These are phyloP conservation scores for Dothistroma septosporum DNA, from an alignment of 2,329 filamentous ascomycete genomes.

Conservation along the genomic window DNA sequence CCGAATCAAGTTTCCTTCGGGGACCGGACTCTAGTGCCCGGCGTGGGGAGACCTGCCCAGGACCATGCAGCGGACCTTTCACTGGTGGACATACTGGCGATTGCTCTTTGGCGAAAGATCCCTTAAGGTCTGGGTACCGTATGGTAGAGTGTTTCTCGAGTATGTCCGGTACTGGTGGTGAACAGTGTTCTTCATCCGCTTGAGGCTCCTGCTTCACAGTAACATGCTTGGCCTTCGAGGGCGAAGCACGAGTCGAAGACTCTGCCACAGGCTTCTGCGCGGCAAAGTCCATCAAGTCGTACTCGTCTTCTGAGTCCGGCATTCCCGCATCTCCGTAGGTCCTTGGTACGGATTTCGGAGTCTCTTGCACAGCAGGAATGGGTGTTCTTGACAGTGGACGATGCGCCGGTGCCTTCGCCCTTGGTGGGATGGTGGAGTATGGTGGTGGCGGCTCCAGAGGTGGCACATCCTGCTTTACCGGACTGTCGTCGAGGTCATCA, in stretches of 20 bases:
- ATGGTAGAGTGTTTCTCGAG: neutral
- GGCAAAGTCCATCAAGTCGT: slow-evolving; percentile 28
- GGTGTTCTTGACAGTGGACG: neutral
- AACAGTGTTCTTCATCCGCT: neutral
- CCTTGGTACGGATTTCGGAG: neutral
- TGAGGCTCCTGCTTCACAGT: neutral
- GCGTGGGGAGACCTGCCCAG: neutral
- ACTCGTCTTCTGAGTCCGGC: slow-evolving; percentile 30
- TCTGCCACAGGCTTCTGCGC: slow-evolving; percentile 3
- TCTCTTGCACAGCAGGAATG: neutral
- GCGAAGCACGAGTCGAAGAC: neutral
- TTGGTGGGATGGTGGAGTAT: slow-evolving; percentile 42
- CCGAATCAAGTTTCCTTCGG: neutral
- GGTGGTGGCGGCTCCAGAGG: slow-evolving; percentile 37
- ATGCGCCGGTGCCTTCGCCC: slow-evolving; percentile 1
- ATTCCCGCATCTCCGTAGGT: slow-evolving; percentile 5
- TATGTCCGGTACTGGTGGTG: neutral
- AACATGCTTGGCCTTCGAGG: neutral
- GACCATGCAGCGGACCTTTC: neutral
- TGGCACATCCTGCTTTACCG: slow-evolving; percentile 8
- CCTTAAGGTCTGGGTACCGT: slow-evolving; percentile 8
- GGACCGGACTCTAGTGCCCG: neutral
- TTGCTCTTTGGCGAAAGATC: neutral
- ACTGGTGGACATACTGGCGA: neutral
- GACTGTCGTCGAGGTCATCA: slow-evolving; percentile 30